Evolutionary conservation across 108 stramenopile genomes (phyloP).

Genomic region (Fragilaria crotonensis): DNA sequence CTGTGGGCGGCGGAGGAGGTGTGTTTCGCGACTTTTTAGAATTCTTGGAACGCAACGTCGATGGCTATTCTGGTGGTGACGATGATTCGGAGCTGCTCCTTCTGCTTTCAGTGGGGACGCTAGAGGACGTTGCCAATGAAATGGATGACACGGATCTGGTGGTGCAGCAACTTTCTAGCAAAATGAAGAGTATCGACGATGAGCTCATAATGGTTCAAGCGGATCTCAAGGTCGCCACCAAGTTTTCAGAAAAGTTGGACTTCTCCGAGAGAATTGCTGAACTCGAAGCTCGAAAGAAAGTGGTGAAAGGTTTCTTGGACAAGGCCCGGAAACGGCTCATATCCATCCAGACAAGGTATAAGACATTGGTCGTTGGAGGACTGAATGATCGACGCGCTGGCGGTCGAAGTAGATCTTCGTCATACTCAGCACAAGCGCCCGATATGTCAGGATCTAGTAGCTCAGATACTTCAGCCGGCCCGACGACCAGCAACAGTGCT

Average conservation of each 20-base stretch:
- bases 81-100: slow-evolving; percentile 48
- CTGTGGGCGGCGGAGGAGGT: no score
- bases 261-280: slow-evolving; percentile 56
- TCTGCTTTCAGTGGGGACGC: slow-evolving; percentile 43
- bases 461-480: neutral
- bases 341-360: slow-evolving; percentile 64
- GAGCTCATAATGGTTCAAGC: slow-evolving; percentile 41
- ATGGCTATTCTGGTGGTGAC: slow-evolving; percentile 39
- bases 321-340: slow-evolving; percentile 59
- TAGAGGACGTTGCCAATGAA: slow-evolving; percentile 67
- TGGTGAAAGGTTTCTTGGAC: slow-evolving; percentile 58
- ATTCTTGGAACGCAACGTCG: slow-evolving; percentile 69
- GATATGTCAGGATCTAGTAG: neutral
- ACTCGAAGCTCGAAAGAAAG: slow-evolving; percentile 52
- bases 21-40: slow-evolving; percentile 70
- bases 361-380: slow-evolving; percentile 55
- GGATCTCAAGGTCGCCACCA: slow-evolving; percentile 30
- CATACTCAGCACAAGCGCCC: neutral
- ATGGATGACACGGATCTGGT: slow-evolving; percentile 74
- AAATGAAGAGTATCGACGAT: slow-evolving; percentile 35
- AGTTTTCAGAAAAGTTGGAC: slow-evolving; percentile 51
- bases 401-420: no score
- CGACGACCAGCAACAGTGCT: neutral
- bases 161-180: slow-evolving; percentile 53
- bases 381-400: slow-evolving; percentile 11